Conservation (phyloP, 2,329 filamentous ascomycete species). For the Colletotrichum cordylinicola region DNA sequence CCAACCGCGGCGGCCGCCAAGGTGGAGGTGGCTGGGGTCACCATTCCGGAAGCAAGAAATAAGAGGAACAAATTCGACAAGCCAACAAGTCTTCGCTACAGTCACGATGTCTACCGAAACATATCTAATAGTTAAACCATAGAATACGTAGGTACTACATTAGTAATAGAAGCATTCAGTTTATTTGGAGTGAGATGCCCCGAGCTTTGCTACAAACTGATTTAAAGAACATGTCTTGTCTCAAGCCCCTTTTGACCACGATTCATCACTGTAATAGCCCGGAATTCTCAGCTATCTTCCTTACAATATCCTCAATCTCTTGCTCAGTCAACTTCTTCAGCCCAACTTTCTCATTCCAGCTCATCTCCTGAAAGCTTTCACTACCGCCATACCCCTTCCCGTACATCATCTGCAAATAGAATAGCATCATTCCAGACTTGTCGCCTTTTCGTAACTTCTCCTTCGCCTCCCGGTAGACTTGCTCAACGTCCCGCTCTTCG, state of each 20-base stretch:
- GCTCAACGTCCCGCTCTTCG: not conserved
- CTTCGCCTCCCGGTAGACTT: not conserved
- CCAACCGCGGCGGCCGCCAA: not conserved
- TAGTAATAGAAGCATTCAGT: not conserved
- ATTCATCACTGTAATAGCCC: not conserved
- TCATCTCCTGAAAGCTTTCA: slow-evolving; percentile 9
- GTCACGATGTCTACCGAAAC: not conserved
- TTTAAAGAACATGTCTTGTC: rapidly evolving
- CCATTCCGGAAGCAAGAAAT: not conserved
- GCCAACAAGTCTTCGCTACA: rapidly evolving
- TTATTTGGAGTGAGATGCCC: not conserved
- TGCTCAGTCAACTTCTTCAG: not conserved
- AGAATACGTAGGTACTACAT: not conserved
- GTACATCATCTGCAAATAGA: slow-evolving; percentile 13
- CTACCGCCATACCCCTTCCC: slow-evolving; percentile 7
- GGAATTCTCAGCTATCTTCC: not conserved
- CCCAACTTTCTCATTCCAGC: not conserved
- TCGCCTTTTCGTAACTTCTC: not conserved
- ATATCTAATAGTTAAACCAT: not conserved
- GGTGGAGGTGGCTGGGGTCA: not conserved
- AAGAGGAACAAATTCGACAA: not conserved
- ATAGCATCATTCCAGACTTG: not conserved
- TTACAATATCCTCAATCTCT: not conserved
- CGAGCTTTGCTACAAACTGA: rapidly evolving
- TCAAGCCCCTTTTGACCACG: rapidly evolving